Conservation (phyloP, 2,329 filamentous ascomycete species). For the Ambrosiella beaveri region DNA sequence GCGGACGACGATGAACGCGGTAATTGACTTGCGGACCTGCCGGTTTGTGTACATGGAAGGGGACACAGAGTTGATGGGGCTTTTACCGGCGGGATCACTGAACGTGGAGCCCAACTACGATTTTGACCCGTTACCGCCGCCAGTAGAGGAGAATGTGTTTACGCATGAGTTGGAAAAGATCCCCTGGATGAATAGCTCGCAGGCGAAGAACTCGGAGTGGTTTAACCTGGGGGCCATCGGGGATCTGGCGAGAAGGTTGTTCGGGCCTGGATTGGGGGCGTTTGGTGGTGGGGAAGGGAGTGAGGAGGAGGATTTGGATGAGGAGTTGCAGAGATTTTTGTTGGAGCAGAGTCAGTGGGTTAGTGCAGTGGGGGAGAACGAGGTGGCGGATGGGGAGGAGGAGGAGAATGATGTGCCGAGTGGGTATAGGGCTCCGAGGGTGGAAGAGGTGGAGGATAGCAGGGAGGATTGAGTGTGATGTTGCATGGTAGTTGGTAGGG, state of each 20-base stretch:
- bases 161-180: constrained; percentile 24
- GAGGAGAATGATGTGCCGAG: not conserved
- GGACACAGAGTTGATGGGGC: constrained; percentile 49
- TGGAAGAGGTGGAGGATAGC: not conserved
- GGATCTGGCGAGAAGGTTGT: constrained; percentile 1
- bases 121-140: constrained; percentile 68
- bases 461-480: not conserved
- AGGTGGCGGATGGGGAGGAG: not conserved
- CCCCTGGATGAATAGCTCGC: constrained; percentile 24
- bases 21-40: constrained; percentile 29
- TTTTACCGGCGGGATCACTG: constrained; percentile 50
- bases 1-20: constrained; percentile 15
- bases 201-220: constrained; percentile 10
- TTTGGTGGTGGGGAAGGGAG: constrained; percentile 1
- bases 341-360: not conserved
- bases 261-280: not conserved
- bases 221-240: constrained; percentile 6
- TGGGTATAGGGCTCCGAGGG: not conserved
- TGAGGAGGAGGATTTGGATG: not conserved
- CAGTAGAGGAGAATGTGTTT: constrained; percentile 35
- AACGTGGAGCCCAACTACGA: constrained; percentile 49
- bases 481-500: not conserved
- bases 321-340: not conserved
- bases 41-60: constrained; percentile 68
- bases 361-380: not conserved